phyloP scores from a whole-genome alignment of 805 yeast genomes.

The Maudiozyma barnettii region DNA sequence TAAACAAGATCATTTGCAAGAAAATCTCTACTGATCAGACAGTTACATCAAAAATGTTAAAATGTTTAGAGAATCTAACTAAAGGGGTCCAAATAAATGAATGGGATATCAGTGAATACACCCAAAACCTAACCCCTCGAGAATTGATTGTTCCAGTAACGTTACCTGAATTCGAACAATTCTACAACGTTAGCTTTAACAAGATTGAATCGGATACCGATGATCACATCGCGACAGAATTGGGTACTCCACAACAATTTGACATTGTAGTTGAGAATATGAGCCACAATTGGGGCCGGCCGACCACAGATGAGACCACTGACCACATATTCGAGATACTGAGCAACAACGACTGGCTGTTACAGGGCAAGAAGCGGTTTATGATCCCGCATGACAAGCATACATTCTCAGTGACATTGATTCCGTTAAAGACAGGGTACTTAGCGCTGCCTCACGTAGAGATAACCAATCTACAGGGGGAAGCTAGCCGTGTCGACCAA shows the following conservation, averaged over 20 bases:
- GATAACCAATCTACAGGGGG: slow-evolving; percentile 31
- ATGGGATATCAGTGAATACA: slow-evolving; percentile 18
- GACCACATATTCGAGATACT: slow-evolving; percentile 39
- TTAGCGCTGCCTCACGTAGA: slow-evolving; percentile 55
- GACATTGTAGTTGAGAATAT: slow-evolving; percentile 12
- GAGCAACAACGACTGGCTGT: slow-evolving; percentile 64
- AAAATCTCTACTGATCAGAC: background rate
- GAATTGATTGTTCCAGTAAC: slow-evolving; percentile 21
- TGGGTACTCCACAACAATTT: slow-evolving; percentile 18
- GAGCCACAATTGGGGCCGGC: slow-evolving; percentile 14
- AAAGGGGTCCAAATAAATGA: slow-evolving; percentile 15
- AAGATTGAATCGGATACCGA: background rate
- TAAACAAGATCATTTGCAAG: background rate
- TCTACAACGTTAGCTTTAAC: slow-evolving; percentile 17
- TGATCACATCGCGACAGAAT: slow-evolving; percentile 1
- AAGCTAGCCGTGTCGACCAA: slow-evolving; percentile 50
- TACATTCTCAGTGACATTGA: slow-evolving; percentile 37
- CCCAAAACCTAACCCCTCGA: slow-evolving; percentile 14
- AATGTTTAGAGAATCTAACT: slow-evolving; percentile 11
- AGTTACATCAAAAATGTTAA: slow-evolving; percentile 12
- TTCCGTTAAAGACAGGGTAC: slow-evolving; percentile 73
- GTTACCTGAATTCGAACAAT: slow-evolving; percentile 18
- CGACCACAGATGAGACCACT: background rate
- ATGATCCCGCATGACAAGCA: slow-evolving; percentile 33
- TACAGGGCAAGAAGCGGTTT: slow-evolving; percentile 60